Conservation (phyloP, 106 monocot genomes). For the Dioscorea dumetorum region DNA sequence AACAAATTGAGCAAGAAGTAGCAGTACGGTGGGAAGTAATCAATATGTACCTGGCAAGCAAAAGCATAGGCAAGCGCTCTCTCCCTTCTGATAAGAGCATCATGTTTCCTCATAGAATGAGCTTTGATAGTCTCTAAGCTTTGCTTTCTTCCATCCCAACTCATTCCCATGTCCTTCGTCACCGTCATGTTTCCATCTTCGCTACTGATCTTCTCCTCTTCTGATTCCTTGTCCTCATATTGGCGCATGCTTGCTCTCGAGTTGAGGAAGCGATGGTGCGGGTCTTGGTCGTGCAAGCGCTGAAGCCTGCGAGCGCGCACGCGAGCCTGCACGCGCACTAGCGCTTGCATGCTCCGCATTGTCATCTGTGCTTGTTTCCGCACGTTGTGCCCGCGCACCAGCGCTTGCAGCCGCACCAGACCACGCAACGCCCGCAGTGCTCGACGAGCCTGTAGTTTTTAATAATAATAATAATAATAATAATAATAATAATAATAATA, state of each 20-base stretch:
- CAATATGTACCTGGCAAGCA: conserved; percentile 49
- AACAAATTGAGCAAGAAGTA: too few species aligned
- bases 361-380: conserved; percentile 74
- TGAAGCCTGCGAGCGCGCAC: conserved; percentile 45
- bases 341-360: conserved; percentile 83
- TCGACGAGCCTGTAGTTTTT: conserved; percentile 46
- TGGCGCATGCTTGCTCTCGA: not conserved
- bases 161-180: conserved; percentile 4
- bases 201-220: not conserved
- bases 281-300: not conserved
- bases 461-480: too few species aligned
- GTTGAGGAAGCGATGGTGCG: not conserved
- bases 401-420: conserved; percentile 76
- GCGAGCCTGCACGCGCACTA: conserved; percentile 74
- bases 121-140: conserved; percentile 11
- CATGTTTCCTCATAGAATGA: conserved; percentile 15
- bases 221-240: conserved; percentile 2
- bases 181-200: not conserved
- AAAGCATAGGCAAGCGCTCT: conserved; percentile 75
- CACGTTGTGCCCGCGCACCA: conserved; percentile 77
- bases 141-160: conserved; percentile 19
- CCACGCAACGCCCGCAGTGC: conserved; percentile 68
- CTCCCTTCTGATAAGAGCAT: conserved; percentile 42
- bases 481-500: too few species aligned
- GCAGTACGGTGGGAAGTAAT: too few species aligned